Percentiles rank a stretch among this genome's conserved stretches.
Evolutionary conservation across 495 filamentous ascomycete species (phyloP).

Genomic region (Hyaloscypha variabilis): DNA sequence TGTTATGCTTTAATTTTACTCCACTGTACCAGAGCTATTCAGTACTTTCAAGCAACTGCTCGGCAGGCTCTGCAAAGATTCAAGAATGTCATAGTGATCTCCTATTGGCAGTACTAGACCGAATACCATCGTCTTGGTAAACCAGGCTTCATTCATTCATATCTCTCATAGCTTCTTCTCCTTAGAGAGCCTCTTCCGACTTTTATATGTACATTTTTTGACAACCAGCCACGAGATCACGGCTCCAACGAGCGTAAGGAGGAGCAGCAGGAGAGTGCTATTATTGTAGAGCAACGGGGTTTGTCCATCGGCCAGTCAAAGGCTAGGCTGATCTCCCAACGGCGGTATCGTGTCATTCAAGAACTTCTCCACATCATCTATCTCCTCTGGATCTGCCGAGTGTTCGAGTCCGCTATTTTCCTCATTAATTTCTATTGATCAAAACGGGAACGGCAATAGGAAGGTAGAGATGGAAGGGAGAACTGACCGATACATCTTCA

Average conservation of each 20-base stretch:
- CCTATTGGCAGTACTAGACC: no score
- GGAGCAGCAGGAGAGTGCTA: background rate
- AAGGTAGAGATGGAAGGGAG: background rate
- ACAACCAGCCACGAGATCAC: background rate
- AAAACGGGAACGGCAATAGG: background rate
- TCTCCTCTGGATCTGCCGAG: slow-evolving; percentile 76
- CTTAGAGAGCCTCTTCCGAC: background rate
- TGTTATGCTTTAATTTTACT: no score
- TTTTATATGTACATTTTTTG: background rate
- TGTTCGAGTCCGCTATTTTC: slow-evolving; percentile 65
- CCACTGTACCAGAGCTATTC: no score
- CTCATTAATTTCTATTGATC: background rate
- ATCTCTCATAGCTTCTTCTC: background rate
- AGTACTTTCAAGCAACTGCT: no score
- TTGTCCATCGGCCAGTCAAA: slow-evolving; percentile 24
- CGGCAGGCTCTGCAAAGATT: no score
- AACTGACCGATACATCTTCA: slow-evolving; percentile 75
- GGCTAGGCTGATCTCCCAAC: slow-evolving; percentile 37
- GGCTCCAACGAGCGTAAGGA: background rate
- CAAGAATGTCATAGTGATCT: no score
- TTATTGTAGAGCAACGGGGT: background rate
- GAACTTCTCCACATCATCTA: slow-evolving; percentile 82
- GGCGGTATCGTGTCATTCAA: slow-evolving; percentile 63
- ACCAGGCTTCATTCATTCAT: background rate
- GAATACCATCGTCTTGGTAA: no score